Percentiles rank a stretch among this genome's conserved stretches.
Evolutionary conservation across 305 asterid genomes (phyloP).

Genomic region (Fraxinus ornus): DNA sequence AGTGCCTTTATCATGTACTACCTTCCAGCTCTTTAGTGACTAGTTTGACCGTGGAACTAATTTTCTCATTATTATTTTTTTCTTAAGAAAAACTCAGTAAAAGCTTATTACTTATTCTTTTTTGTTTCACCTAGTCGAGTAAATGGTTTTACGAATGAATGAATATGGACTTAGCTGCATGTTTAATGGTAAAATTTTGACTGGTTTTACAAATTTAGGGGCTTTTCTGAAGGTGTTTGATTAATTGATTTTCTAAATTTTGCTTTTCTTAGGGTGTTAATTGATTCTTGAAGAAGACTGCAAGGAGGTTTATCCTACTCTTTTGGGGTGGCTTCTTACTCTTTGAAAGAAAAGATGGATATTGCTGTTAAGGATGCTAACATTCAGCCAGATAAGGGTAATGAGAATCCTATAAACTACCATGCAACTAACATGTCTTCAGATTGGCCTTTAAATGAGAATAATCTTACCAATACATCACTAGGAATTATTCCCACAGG

Average conservation of each 20-base stretch:
- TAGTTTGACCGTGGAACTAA: neutral
- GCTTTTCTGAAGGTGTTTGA: conserved; percentile 6
- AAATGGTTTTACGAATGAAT: neutral
- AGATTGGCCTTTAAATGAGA: conserved; percentile 58
- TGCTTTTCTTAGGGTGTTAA: conserved; percentile 28
- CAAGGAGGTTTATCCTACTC: conserved; percentile 18
- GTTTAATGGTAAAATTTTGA: neutral
- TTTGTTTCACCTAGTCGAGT: neutral
- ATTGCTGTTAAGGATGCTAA: conserved; percentile 46
- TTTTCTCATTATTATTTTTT: neutral
- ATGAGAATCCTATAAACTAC: conserved; percentile 41
- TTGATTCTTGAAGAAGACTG: conserved; percentile 28
- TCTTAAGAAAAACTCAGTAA: neutral
- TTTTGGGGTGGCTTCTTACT: conserved; percentile 11
- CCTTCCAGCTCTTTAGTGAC: neutral
- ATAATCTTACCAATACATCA: conserved; percentile 37
- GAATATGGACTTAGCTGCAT: neutral
- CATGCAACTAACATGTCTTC: conserved; percentile 43
- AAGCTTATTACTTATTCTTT: neutral
- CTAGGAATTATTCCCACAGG: conserved; percentile 44
- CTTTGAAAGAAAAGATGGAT: conserved; percentile 36
- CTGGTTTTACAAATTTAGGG: conserved; percentile 6
- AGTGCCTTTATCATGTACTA: neutral
- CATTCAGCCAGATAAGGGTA: conserved; percentile 44
- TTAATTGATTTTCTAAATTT: conserved; percentile 16